Percentiles rank a stretch among this genome's conserved stretches.
phyloP scores from a whole-genome alignment of 495 filamentous ascomycete genomes.

The Corynascus novoguineensis region DNA sequence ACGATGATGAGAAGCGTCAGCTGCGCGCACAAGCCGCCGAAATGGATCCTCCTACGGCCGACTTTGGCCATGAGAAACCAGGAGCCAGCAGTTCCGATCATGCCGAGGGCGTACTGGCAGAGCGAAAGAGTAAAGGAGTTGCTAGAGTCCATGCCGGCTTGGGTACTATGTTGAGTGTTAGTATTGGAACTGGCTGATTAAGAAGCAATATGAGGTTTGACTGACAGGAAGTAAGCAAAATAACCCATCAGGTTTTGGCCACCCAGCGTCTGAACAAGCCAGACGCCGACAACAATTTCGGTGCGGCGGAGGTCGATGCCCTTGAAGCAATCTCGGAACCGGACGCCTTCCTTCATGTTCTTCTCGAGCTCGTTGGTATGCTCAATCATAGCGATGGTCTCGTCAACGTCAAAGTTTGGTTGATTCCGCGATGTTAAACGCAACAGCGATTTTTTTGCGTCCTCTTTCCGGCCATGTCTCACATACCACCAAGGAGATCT shows the following conservation, averaged over 20 bases:
- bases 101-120: slow-evolving; percentile 42
- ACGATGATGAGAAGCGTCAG: slow-evolving; percentile 37
- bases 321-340: slow-evolving; percentile 62
- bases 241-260: slow-evolving; percentile 66
- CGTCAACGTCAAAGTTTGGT: slow-evolving; percentile 52
- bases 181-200: background rate
- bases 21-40: slow-evolving; percentile 37
- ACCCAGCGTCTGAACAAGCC: slow-evolving; percentile 62
- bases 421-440: slow-evolving; percentile 53
- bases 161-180: slow-evolving; percentile 28
- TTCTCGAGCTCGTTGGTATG: slow-evolving; percentile 64
- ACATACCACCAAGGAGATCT: slow-evolving; percentile 62
- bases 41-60: slow-evolving; percentile 49
- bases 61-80: slow-evolving; percentile 47
- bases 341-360: slow-evolving; percentile 49
- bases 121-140: slow-evolving; percentile 48
- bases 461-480: slow-evolving; percentile 48
- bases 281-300: slow-evolving; percentile 58
- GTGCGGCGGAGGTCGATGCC: slow-evolving; percentile 61
- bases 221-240: slow-evolving; percentile 58
- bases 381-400: slow-evolving; percentile 66
- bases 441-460: slow-evolving; percentile 53
- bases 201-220: background rate
- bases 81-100: slow-evolving; percentile 45
- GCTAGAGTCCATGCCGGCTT: slow-evolving; percentile 53